Percentiles rank a stretch among this genome's conserved stretches.
These are phyloP conservation scores for Geranomyces michiganensis DNA, from an alignment of 192 early-diverging fungal genomes.

Conservation along the genomic window DNA sequence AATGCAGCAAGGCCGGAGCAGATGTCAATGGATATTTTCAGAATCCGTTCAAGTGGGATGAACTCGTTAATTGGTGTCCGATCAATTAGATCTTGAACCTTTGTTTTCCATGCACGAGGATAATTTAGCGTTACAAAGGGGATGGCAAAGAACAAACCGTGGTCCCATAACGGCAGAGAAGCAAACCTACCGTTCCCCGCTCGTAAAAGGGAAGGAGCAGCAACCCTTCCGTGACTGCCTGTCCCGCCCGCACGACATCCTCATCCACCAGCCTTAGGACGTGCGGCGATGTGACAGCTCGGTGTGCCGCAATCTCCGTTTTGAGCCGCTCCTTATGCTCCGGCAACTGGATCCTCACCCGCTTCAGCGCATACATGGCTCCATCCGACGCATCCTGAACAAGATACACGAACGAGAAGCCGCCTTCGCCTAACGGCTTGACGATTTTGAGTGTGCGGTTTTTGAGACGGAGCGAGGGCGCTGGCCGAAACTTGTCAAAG, in stretches of 20 bases:
- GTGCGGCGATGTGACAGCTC: constrained; percentile 37
- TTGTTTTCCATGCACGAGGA: neutral
- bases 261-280: constrained; percentile 48
- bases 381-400: constrained; percentile 37
- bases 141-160: too few relatives aligned
- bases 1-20: constrained; percentile 51
- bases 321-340: constrained; percentile 53
- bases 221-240: constrained; percentile 39
- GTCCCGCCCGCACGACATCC: constrained; percentile 27
- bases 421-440: constrained; percentile 47
- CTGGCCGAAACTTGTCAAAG: constrained; percentile 16
- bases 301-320: constrained; percentile 46
- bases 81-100: constrained; percentile 56
- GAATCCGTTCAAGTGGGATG: constrained; percentile 39
- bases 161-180: neutral
- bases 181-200: constrained; percentile 42
- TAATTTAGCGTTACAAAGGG: too few relatives aligned
- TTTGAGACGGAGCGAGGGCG: constrained; percentile 19
- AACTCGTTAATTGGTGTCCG: constrained; percentile 30
- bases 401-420: constrained; percentile 55
- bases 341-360: constrained; percentile 49
- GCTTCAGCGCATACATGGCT: constrained; percentile 48
- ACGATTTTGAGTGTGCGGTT: constrained; percentile 24
- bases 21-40: constrained; percentile 44
- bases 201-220: constrained; percentile 49